Conservation (phyloP, 495 filamentous ascomycete genomes). For the Talaromyces trachyspermus region DNA sequence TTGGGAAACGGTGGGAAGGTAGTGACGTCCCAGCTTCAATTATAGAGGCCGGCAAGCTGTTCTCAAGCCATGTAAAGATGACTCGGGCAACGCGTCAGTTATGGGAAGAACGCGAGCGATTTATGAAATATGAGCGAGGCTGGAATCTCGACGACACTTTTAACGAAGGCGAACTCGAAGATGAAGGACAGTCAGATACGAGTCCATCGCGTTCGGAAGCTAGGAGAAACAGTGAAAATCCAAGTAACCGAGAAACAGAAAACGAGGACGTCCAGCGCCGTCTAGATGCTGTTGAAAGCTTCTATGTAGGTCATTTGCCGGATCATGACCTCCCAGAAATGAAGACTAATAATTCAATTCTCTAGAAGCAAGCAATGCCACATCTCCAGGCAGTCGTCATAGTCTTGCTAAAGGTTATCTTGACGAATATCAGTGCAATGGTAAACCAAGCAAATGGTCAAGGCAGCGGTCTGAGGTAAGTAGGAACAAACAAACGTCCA, state of each 20-base stretch:
- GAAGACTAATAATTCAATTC: constrained; percentile 16
- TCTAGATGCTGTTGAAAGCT: constrained; percentile 66
- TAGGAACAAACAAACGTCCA: no score
- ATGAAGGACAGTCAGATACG: constrained; percentile 29
- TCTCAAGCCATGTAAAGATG: constrained; percentile 81
- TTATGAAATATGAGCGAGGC: constrained; percentile 84
- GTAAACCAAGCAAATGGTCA: constrained; percentile 46
- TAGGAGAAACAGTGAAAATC: constrained; percentile 19
- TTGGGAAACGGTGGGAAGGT: constrained; percentile 79
- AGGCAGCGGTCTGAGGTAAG: constrained; percentile 32
- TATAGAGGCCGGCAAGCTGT: constrained; percentile 88
- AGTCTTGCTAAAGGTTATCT: constrained; percentile 78
- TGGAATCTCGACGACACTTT: constrained; percentile 59
- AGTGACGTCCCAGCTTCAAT: constrained; percentile 89
- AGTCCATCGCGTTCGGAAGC: constrained; percentile 29
- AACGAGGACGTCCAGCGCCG: constrained; percentile 53
- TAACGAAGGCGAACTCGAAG: constrained; percentile 28
- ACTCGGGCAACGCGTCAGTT: constrained; percentile 85
- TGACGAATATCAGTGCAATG: constrained; percentile 68
- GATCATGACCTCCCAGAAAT: background rate
- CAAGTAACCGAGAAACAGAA: constrained; percentile 49
- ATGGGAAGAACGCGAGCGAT: constrained; percentile 87
- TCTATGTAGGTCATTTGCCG: constrained; percentile 60
- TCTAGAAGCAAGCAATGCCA: constrained; percentile 68
- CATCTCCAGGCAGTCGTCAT: constrained; percentile 92